Evolutionary conservation across 345 rosid genomes (phyloP).

Genomic region (Populus deltoides): DNA sequence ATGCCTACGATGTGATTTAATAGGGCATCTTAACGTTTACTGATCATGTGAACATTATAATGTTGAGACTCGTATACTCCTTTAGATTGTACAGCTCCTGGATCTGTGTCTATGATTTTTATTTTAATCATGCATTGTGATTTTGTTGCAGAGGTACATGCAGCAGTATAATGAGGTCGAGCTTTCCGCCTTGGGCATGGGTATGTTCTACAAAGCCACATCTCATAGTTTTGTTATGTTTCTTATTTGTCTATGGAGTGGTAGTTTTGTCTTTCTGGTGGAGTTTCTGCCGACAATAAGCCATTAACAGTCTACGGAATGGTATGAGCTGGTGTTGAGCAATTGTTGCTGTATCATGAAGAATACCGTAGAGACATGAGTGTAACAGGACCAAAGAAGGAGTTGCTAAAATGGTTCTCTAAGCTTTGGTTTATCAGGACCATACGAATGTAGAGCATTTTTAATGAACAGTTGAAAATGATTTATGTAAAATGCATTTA

Average conservation of each 20-base stretch:
- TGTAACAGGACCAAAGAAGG: background rate
- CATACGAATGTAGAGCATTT: background rate
- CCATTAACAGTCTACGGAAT: background rate
- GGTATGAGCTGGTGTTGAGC: background rate
- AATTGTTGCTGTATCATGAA: background rate
- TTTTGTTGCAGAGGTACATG: conserved; percentile 70
- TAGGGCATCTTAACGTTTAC: background rate
- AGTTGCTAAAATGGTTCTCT: background rate
- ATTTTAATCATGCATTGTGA: background rate
- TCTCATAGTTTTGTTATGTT: background rate
- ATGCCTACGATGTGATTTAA: background rate
- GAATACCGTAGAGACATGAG: background rate
- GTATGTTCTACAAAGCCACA: conserved; percentile 29
- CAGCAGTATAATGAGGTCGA: conserved; percentile 89
- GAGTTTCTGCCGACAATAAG: background rate
- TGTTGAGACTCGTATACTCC: background rate
- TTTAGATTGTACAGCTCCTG: background rate
- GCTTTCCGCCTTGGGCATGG: conserved; percentile 95
- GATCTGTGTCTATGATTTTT: too few species aligned
- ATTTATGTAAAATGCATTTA: background rate
- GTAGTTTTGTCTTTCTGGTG: background rate
- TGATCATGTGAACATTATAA: background rate
- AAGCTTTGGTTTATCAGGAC: background rate
- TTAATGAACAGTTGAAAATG: background rate
- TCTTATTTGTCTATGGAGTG: background rate